Percentiles rank a stretch among this genome's conserved stretches.
phyloP scores from a whole-genome alignment of 139 green algal genomes.

The Chlorella vulgaris region DNA sequence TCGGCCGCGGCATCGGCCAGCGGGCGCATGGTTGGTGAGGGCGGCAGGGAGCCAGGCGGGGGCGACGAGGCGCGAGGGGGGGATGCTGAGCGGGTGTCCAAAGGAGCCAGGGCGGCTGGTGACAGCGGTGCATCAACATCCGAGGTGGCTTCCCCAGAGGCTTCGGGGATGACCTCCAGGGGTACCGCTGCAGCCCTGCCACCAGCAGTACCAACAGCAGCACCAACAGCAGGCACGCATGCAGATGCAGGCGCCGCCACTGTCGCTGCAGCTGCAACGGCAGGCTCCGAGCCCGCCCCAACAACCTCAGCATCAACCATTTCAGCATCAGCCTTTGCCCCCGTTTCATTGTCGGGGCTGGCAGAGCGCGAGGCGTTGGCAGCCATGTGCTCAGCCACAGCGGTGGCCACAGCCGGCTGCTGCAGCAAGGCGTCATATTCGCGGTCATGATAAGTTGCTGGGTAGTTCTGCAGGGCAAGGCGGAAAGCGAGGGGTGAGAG shows the following conservation, averaged over 20 bases:
- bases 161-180: too few species aligned
- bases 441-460: neutral
- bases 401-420: conserved; percentile 12
- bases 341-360: neutral
- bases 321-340: neutral
- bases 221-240: too few species aligned
- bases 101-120: neutral
- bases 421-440: conserved; percentile 27
- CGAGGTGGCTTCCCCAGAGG: too few species aligned
- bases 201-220: too few species aligned
- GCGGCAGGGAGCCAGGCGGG: neutral
- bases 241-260: too few species aligned
- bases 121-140: too few species aligned
- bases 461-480: conserved; percentile 25
- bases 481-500: neutral
- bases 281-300: too few species aligned
- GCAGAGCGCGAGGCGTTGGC: conserved; percentile 12
- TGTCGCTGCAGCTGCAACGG: too few species aligned
- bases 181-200: too few species aligned
- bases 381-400: conserved; percentile 26
- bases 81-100: neutral
- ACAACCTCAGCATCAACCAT: neutral
- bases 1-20: neutral
- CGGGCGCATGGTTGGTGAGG: conserved; percentile 2
- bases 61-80: neutral